phyloP scores from a whole-genome alignment of 169 alveolate species.

The Eimeria praecox region DNA sequence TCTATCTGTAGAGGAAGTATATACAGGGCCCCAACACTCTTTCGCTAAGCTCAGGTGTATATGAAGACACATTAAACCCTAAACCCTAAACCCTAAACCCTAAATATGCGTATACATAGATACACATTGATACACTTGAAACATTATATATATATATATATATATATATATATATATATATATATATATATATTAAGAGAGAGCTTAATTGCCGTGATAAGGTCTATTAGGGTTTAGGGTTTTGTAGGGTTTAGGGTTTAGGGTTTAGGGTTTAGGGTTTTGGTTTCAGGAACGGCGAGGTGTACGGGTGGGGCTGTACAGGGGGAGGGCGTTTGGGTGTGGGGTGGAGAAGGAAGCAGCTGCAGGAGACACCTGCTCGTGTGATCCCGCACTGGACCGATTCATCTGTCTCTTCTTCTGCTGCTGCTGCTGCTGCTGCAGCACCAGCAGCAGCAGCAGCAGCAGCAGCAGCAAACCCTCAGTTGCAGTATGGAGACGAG shows the following conservation, averaged over 20 bases:
- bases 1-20: not conserved
- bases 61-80: not conserved
- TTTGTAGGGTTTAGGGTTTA: slow-evolving; percentile 35
- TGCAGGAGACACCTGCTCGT: slow-evolving; percentile 45
- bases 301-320: slow-evolving; percentile 52
- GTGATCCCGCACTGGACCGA: slow-evolving; percentile 76
- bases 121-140: not conserved
- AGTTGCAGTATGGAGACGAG: not conserved
- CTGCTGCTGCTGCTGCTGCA: slow-evolving; percentile 17
- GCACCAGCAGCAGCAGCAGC: not conserved
- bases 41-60: slow-evolving; percentile 38
- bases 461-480: slow-evolving; percentile 25
- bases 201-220: too few relatives aligned
- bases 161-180: not conserved
- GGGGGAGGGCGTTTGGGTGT: slow-evolving; percentile 69
- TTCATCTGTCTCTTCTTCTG: not conserved
- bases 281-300: slow-evolving; percentile 59
- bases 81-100: too few relatives aligned
- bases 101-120: too few relatives aligned
- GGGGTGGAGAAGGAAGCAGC: slow-evolving; percentile 48
- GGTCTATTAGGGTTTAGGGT: slow-evolving; percentile 51
- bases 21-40: slow-evolving; percentile 66
- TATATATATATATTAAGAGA: not conserved
- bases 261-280: slow-evolving; percentile 60
- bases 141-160: not conserved